These are phyloP conservation scores for Epichloe bromicola DNA, from an alignment of 2,329 filamentous ascomycete species.

Conservation along the genomic window DNA sequence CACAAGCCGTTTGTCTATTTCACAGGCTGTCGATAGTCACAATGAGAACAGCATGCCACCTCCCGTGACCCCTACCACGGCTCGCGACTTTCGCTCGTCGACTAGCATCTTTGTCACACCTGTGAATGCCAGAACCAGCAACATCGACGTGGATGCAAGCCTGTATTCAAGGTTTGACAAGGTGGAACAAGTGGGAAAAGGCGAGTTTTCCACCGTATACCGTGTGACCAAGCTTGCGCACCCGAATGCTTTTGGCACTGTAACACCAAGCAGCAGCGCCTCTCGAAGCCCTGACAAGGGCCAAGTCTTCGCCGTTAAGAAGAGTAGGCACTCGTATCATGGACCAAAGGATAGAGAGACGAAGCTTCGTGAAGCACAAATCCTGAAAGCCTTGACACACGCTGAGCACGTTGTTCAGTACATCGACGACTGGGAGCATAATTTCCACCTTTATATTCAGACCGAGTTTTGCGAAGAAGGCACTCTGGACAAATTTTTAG, in stretches of 20 bases:
- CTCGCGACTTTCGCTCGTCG: conserved; percentile 37
- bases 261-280: conserved; percentile 32
- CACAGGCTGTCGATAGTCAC: conserved; percentile 35
- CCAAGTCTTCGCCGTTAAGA: conserved; percentile 84
- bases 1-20: conserved; percentile 72
- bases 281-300: conserved; percentile 40
- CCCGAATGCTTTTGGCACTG: conserved; percentile 25
- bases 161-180: conserved; percentile 67
- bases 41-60: conserved; percentile 24
- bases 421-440: conserved; percentile 76
- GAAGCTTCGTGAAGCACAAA: conserved; percentile 72
- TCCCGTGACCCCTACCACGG: conserved; percentile 72
- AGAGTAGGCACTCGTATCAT: conserved; percentile 66
- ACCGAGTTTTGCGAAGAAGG: conserved; percentile 96
- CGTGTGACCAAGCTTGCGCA: conserved; percentile 44
- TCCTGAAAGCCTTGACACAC: conserved; percentile 62
- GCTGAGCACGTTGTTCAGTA: conserved; percentile 79
- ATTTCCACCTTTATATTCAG: conserved; percentile 84
- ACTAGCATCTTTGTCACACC: conserved; percentile 49
- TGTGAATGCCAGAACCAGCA: conserved; percentile 54
- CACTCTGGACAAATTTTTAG: conserved; percentile 74
- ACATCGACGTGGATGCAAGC: conserved; percentile 58
- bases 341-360: conserved; percentile 69
- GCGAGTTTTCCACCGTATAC: conserved; percentile 91
- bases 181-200: conserved; percentile 68